Conservation (phyloP, 164 flowering plant genomes). For the Brasenia schreberi region DNA sequence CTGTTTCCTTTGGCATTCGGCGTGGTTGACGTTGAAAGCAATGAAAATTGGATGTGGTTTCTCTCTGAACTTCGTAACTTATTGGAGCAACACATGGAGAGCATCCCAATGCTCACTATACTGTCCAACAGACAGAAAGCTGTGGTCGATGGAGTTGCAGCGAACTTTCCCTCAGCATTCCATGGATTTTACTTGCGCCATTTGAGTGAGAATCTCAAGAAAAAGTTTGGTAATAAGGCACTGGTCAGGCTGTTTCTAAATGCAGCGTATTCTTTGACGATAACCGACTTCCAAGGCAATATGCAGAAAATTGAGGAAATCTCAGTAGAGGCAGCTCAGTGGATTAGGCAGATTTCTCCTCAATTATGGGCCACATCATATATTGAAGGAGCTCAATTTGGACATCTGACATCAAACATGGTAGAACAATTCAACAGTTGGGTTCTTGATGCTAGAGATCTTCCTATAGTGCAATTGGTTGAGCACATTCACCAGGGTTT, state of each 20-base stretch:
- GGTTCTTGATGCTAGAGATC: conserved; percentile 50
- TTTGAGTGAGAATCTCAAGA: conserved; percentile 46
- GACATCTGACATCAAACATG: conserved; percentile 67
- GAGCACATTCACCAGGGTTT: conserved; percentile 41
- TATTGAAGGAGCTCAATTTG: conserved; percentile 87
- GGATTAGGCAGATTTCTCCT: conserved; percentile 73
- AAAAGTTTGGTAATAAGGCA: conserved; percentile 38
- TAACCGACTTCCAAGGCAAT: conserved; percentile 69
- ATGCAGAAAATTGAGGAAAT: conserved; percentile 74
- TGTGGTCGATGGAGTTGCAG: conserved; percentile 41
- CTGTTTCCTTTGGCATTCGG: conserved; percentile 88
- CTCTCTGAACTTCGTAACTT: conserved; percentile 53
- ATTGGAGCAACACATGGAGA: conserved; percentile 72
- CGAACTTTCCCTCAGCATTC: conserved; percentile 41
- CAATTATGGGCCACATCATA: conserved; percentile 91
- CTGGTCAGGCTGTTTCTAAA: conserved; percentile 82
- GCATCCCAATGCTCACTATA: conserved; percentile 42
- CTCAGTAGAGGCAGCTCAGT: conserved; percentile 60
- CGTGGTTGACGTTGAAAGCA: conserved; percentile 70
- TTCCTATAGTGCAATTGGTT: conserved; percentile 51
- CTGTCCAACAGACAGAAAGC: conserved; percentile 38
- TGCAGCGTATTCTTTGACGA: conserved; percentile 86
- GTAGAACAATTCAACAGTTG: conserved; percentile 44
- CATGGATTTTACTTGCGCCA: conserved; percentile 46
- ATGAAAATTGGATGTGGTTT: conserved; percentile 78